Base-by-base conservation (phyloP, 2,329 filamentous ascomycete species). In the Beauveria varroae region DNA sequence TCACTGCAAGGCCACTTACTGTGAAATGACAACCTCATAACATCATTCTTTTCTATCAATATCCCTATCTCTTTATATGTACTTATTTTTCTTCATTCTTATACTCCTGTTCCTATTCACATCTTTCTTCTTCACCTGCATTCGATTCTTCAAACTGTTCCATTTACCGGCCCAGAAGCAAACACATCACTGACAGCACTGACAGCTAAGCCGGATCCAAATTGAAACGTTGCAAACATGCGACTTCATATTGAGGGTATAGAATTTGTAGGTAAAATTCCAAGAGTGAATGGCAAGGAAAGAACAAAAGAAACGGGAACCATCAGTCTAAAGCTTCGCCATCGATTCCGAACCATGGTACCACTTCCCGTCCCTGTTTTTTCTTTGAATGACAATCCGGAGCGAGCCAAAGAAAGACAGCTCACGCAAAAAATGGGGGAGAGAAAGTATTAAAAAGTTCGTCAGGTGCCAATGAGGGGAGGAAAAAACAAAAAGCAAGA, bases 231-330 rank as follows among this genome's bases (percentile, higher is more conserved):
- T 22, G 24, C 41, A 30, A 56, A 44, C 24, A 9, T 56, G 26
- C 41, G n/a, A 22, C n/a, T 57, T 57, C 54, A 47, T 57, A 57
- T 57, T 57, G 18, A 47, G 54, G 43, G 54, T 57, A 58, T 58
- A 58, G 18, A 1, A 26, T 51, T 50, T 50, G 14, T 47, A 18
- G 18, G 26, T 56, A 24, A 14, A 47, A 34, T 30, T 47, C 41
- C 53, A 46, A 43, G 28, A 26, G 12, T n/a, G 34, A 14, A 12
- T 0, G 34, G 12, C 14, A 14, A 8, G 28, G 28, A 2, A 4
- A 18, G 34, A 56, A 30, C 16, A 41, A 41, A 18, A 20, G n/a
- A 28, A 43, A 22, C 37, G 7, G 30, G 26, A 58, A 34, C 30
- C 44, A 28, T 46, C 34, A 30, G 26, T 51, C 46, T 58, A 58